Percentiles rank a stretch among this genome's conserved stretches.
These are phyloP conservation scores for Metarhizium sp. DNA, from an alignment of 2,329 filamentous ascomycete species.

Conservation along the genomic window DNA sequence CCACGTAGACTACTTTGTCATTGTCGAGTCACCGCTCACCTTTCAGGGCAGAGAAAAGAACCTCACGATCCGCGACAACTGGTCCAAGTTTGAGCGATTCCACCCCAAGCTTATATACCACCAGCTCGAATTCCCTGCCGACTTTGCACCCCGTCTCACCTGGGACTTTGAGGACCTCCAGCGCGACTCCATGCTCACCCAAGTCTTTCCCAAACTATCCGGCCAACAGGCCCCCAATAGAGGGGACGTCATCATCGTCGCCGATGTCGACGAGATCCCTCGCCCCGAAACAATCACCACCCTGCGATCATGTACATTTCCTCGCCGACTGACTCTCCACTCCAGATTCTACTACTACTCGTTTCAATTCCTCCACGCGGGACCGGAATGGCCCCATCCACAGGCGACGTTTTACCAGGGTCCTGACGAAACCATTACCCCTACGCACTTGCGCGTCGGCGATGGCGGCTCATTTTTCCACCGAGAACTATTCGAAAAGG, in stretches of 20 bases:
- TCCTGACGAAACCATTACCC: slow-evolving; percentile 35
- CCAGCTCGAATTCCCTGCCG: slow-evolving; percentile 35
- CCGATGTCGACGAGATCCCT: slow-evolving; percentile 52
- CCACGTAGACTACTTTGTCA: slow-evolving; percentile 55
- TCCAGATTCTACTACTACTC: slow-evolving; percentile 49
- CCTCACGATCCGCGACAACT: slow-evolving; percentile 41
- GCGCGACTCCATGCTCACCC: slow-evolving; percentile 47
- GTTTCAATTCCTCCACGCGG: slow-evolving; percentile 39
- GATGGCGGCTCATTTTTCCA: slow-evolving; percentile 30
- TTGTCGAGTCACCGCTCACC: slow-evolving; percentile 49
- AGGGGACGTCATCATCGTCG: slow-evolving; percentile 49
- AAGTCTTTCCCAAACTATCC: slow-evolving; percentile 41
- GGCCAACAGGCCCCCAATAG: slow-evolving; percentile 29
- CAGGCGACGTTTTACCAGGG: slow-evolving; percentile 46
- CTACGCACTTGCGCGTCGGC: slow-evolving; percentile 42
- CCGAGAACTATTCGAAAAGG: slow-evolving; percentile 29
- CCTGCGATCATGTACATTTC: slow-evolving; percentile 42
- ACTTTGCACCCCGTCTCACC: slow-evolving; percentile 25
- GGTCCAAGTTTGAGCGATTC: slow-evolving; percentile 41
- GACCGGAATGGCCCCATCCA: slow-evolving; percentile 43
- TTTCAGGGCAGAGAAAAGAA: slow-evolving; percentile 50
- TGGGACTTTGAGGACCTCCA: slow-evolving; percentile 45
- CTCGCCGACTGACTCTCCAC: slow-evolving; percentile 40
- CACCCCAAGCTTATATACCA: slow-evolving; percentile 53
- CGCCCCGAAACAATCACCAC: slow-evolving; percentile 38